Conservation (phyloP, 371 early-diverging fungal genomes). For the Apophysomyces sp. region DNA sequence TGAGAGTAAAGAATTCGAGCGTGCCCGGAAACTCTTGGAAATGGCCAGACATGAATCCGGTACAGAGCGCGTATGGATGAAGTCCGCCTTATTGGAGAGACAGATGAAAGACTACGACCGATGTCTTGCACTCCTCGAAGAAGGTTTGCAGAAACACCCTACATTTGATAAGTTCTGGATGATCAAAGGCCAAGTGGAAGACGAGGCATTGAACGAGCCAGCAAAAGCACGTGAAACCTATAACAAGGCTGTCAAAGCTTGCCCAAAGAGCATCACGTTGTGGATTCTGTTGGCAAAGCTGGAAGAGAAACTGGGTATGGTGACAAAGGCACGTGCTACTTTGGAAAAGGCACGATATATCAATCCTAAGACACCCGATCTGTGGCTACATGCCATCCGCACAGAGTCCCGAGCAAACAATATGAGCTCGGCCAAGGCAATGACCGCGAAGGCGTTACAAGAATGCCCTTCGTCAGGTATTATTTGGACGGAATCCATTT, state of each 20-base stretch:
- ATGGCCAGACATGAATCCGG: slow-evolving; percentile 75
- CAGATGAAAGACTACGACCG: slow-evolving; percentile 66
- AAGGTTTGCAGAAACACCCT: slow-evolving; percentile 73
- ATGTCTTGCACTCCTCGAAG: slow-evolving; percentile 71
- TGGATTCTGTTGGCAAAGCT: slow-evolving; percentile 82
- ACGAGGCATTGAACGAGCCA: slow-evolving; percentile 46
- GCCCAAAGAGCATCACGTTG: slow-evolving; percentile 75
- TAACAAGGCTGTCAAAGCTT: slow-evolving; percentile 74
- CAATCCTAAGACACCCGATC: slow-evolving; percentile 75
- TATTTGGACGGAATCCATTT: slow-evolving; percentile 89
- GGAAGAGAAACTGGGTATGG: slow-evolving; percentile 72
- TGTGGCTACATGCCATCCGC: slow-evolving; percentile 93
- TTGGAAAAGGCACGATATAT: slow-evolving; percentile 86
- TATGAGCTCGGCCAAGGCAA: slow-evolving; percentile 67
- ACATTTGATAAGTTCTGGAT: slow-evolving; percentile 91
- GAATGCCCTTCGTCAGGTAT: slow-evolving; percentile 88
- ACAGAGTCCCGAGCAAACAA: slow-evolving; percentile 77
- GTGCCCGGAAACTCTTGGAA: slow-evolving; percentile 77
- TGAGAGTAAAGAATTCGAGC: slow-evolving; percentile 79
- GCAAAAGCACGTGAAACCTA: slow-evolving; percentile 77
- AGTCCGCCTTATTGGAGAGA: slow-evolving; percentile 85
- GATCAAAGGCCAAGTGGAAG: slow-evolving; percentile 84
- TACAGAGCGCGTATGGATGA: slow-evolving; percentile 92
- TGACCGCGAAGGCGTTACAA: slow-evolving; percentile 89
- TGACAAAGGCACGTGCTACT: slow-evolving; percentile 83